Evolutionary conservation across 2,329 filamentous ascomycete species (phyloP).

Genomic region (Colletotrichum endophyticum): DNA sequence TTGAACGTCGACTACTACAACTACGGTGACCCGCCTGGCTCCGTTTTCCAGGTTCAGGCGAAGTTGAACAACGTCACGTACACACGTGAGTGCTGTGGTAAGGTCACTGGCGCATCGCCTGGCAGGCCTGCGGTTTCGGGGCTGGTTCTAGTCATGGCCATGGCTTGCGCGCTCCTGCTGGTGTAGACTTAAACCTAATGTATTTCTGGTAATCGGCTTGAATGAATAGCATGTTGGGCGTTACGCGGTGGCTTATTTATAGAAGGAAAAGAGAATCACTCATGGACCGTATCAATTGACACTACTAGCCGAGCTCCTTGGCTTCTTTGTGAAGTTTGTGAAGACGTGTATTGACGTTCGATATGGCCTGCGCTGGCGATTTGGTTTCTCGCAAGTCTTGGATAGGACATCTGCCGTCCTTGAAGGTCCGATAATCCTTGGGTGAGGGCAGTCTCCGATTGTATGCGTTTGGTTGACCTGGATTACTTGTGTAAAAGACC

Average conservation of each 20-base stretch:
- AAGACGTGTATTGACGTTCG: background rate
- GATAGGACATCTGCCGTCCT: background rate
- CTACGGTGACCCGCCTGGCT: constrained; percentile 66
- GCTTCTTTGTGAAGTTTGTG: background rate
- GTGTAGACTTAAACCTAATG: background rate
- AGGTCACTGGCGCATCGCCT: constrained; percentile 26
- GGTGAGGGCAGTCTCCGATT: too few relatives aligned
- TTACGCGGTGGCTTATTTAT: background rate
- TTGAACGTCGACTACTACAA: constrained; percentile 90
- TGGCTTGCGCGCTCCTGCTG: constrained; percentile 15
- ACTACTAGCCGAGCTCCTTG: background rate
- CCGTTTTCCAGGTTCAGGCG: constrained; percentile 78
- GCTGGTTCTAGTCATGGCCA: background rate
- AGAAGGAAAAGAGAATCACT: background rate
- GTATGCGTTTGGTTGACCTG: background rate
- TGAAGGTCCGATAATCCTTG: background rate
- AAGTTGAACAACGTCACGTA: constrained; percentile 76
- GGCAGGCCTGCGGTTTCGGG: background rate
- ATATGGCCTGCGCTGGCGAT: background rate
- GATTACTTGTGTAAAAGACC: background rate
- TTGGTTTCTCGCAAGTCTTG: background rate
- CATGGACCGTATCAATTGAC: background rate
- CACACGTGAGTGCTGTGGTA: constrained; percentile 61
- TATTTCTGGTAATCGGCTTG: background rate
- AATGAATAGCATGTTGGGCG: constrained; percentile 8